Evolutionary conservation across 768 basidiomycete genomes (phyloP).

Genomic region (Boletus edulis): DNA sequence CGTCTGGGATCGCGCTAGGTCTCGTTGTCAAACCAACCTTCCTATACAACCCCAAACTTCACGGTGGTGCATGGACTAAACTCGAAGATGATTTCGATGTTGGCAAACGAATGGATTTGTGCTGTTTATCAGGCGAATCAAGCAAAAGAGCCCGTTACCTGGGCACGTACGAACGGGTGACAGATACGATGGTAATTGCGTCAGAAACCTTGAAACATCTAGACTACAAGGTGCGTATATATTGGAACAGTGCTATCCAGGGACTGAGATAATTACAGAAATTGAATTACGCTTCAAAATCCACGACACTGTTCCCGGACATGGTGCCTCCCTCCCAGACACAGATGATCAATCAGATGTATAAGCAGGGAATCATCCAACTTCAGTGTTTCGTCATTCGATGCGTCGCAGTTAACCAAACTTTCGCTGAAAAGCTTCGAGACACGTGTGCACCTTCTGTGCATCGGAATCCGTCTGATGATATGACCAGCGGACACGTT

Average conservation of each 20-base stretch:
- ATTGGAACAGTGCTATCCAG: not conserved
- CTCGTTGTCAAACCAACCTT: slow-evolving; percentile 24
- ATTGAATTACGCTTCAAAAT: slow-evolving; percentile 12
- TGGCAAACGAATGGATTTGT: slow-evolving; percentile 21
- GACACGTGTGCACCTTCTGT: not conserved
- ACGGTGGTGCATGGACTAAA: slow-evolving; percentile 17
- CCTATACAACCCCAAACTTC: slow-evolving; percentile 26
- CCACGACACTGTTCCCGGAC: slow-evolving; percentile 21
- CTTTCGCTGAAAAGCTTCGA: slow-evolving; percentile 14
- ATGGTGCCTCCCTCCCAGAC: slow-evolving; percentile 23
- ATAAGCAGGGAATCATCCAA: slow-evolving; percentile 27
- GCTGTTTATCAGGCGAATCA: slow-evolving; percentile 2
- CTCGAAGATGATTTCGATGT: slow-evolving; percentile 5
- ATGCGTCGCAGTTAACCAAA: slow-evolving; percentile 18
- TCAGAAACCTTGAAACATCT: slow-evolving; percentile 10
- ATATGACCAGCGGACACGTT: not conserved
- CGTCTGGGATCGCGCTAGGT: slow-evolving; percentile 22
- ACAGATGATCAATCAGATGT: slow-evolving; percentile 28
- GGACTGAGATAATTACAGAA: slow-evolving; percentile 12
- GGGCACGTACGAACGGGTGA: slow-evolving; percentile 27
- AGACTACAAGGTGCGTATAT: slow-evolving; percentile 2
- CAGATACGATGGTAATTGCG: slow-evolving; percentile 14
- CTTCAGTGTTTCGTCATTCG: slow-evolving; percentile 26
- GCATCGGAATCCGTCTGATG: not conserved
- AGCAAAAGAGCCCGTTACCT: slow-evolving; percentile 14